phyloP scores from a whole-genome alignment of 345 rosid species.

The Geranium brycei region DNA sequence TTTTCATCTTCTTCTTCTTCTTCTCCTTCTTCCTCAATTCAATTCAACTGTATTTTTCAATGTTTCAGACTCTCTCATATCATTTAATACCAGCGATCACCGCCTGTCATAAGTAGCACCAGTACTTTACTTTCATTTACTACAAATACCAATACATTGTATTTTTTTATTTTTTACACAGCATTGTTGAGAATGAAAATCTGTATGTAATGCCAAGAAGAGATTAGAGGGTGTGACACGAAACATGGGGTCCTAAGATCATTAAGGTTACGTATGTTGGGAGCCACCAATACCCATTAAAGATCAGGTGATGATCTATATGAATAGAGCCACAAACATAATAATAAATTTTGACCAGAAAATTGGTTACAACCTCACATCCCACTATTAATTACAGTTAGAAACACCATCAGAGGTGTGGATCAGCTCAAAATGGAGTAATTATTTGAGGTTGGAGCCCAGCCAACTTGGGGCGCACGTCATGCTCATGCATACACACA shows the following conservation, averaged over 20 bases:
- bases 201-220: neutral
- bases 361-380: neutral
- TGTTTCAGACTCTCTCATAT: neutral
- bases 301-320: constrained; percentile 5
- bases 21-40: neutral
- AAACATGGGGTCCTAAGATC: neutral
- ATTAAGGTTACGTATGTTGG: constrained; percentile 2
- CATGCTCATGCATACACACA: constrained; percentile 18
- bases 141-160: too few relatives aligned
- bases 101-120: neutral
- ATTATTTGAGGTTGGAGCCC: constrained; percentile 12
- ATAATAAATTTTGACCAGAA: neutral
- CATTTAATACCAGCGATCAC: neutral
- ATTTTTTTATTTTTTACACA: too few relatives aligned
- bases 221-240: neutral
- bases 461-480: constrained; percentile 45
- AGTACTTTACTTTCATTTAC: neutral
- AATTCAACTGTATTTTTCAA: neutral
- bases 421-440: neutral
- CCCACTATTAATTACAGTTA: neutral
- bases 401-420: neutral
- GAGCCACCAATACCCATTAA: constrained; percentile 1
- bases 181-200: too few relatives aligned
- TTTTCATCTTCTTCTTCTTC: too few relatives aligned
- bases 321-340: neutral